Evolutionary conservation across 345 rosid genomes (phyloP).

Genomic region (Boechera retrofracta): DNA sequence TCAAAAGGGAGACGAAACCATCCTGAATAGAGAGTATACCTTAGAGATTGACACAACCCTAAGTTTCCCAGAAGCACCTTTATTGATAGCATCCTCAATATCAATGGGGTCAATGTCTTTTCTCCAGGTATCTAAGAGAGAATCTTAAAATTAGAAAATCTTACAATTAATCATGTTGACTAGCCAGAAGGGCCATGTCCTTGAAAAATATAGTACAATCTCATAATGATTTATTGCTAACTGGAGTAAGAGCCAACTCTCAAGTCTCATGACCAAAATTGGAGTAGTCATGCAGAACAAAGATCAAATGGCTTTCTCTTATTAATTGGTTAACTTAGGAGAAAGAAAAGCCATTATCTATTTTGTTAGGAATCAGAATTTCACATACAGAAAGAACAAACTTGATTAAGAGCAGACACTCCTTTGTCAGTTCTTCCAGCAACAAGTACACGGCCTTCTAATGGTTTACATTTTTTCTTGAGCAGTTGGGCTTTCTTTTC

Average conservation of each 20-base stretch:
- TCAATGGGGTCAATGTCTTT: conserved; percentile 65
- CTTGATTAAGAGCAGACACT: conserved; percentile 92
- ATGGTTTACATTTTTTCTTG: conserved; percentile 70
- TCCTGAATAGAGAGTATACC: conserved; percentile 49
- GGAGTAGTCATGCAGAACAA: conserved; percentile 10
- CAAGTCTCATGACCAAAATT: background rate
- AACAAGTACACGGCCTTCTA: conserved; percentile 83
- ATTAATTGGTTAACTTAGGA: background rate
- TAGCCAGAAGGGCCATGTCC: background rate
- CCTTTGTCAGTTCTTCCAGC: conserved; percentile 99
- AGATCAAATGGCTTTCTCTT: background rate
- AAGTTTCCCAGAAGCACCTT: conserved; percentile 66
- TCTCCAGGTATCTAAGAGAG: conserved; percentile 85
- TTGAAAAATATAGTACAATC: background rate
- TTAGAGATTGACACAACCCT: conserved; percentile 70
- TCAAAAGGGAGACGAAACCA: background rate
- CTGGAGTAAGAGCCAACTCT: conserved; percentile 4
- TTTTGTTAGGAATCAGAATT: conserved; percentile 4
- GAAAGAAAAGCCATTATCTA: conserved; percentile 16
- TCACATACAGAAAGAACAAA: conserved; percentile 94
- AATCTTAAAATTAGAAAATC: conserved; percentile 6
- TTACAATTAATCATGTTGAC: background rate
- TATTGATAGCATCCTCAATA: conserved; percentile 69
- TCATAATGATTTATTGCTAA: background rate
- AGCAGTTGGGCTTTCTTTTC: conserved; percentile 83